These are phyloP conservation scores for Physocladia obscura DNA, from an alignment of 192 early-diverging fungal species.

Conservation along the genomic window DNA sequence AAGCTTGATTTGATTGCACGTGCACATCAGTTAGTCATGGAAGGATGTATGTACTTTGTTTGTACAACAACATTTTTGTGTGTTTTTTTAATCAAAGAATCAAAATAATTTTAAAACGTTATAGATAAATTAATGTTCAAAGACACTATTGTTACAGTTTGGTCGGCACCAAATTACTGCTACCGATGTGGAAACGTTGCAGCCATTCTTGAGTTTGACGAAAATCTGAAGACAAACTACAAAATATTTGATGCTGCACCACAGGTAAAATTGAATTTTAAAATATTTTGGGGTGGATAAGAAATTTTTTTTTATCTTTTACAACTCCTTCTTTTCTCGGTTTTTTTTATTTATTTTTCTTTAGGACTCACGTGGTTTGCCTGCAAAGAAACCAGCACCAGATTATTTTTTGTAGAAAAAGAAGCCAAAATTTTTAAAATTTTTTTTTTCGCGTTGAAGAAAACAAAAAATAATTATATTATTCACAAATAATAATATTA, in stretches of 20 bases:
- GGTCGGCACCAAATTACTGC: constrained; percentile 99
- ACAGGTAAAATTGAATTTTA: constrained; percentile 52
- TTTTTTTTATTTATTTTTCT: constrained; percentile 11
- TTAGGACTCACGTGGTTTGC: constrained; percentile 75
- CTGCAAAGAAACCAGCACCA: constrained; percentile 82
- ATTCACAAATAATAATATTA: no score
- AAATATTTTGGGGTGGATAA: neutral
- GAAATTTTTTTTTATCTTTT: neutral
- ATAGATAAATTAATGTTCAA: constrained; percentile 91
- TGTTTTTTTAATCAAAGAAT: neutral
- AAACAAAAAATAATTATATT: no score
- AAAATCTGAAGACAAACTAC: constrained; percentile 82
- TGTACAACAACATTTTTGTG: no score
- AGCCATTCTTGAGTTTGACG: constrained; percentile 91
- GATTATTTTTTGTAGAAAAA: constrained; percentile 94
- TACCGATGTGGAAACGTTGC: constrained; percentile 98
- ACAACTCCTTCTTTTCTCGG: neutral
- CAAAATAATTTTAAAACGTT: constrained; percentile 26
- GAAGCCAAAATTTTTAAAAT: no score
- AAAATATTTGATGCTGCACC: constrained; percentile 93
- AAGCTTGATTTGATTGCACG: constrained; percentile 61
- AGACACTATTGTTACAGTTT: constrained; percentile 92
- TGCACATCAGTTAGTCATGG: constrained; percentile 97
- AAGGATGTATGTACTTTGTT: constrained; percentile 62
- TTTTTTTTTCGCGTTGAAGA: no score